Percentiles rank a stretch among this genome's conserved stretches.
These are phyloP conservation scores for Globisporangium canariense DNA, from an alignment of 352 stramenopile species.

Conservation along the genomic window DNA sequence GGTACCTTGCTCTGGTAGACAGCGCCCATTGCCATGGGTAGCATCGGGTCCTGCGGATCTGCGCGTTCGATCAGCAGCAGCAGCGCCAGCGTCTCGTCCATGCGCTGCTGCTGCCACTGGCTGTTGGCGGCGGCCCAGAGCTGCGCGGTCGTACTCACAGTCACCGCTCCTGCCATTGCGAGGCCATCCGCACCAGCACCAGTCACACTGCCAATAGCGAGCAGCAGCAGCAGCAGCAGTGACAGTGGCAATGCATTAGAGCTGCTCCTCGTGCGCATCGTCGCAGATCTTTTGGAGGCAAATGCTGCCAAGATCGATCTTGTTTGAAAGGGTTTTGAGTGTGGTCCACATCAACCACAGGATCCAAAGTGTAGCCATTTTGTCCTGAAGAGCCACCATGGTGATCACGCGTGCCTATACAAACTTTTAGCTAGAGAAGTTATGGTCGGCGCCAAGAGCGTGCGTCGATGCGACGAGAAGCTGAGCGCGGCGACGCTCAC, in stretches of 20 bases:
- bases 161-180: background rate
- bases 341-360: slow-evolving; percentile 2
- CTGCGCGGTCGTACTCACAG: slow-evolving; percentile 12
- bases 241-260: background rate
- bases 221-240: background rate
- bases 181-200: background rate
- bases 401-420: no score
- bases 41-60: slow-evolving; percentile 20
- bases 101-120: slow-evolving; percentile 20
- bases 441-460: background rate
- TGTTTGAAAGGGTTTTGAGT: background rate
- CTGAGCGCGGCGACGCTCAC: slow-evolving; percentile 25
- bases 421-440: background rate
- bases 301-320: background rate
- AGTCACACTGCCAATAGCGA: background rate
- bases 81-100: slow-evolving; percentile 27
- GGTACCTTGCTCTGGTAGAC: slow-evolving; percentile 26
- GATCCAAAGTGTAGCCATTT: slow-evolving; percentile 9
- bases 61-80: slow-evolving; percentile 26
- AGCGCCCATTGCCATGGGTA: slow-evolving; percentile 25
- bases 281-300: background rate
- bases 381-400: slow-evolving; percentile 3
- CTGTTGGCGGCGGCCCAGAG: slow-evolving; percentile 28
- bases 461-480: slow-evolving; percentile 20
- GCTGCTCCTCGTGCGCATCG: background rate